Evolutionary conservation across 1,284 basidiomycete genomes (phyloP).

Genomic region (Salmacisia buchloeana): DNA sequence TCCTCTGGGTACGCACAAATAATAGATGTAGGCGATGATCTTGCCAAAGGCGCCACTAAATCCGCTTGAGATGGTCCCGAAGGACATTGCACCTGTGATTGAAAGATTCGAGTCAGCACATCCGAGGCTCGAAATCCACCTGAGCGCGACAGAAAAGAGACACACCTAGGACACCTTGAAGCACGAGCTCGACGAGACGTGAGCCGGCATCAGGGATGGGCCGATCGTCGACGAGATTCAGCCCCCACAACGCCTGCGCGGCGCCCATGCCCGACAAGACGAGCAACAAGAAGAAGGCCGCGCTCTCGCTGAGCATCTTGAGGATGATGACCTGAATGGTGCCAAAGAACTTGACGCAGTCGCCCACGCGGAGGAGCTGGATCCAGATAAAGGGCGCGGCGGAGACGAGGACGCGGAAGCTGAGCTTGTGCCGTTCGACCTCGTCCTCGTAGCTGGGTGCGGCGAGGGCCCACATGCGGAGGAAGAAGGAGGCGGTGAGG

Average conservation of each 20-base stretch:
- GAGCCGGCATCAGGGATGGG: conserved; percentile 55
- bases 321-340: conserved; percentile 36
- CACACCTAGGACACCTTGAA: conserved; percentile 67
- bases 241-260: conserved; percentile 74
- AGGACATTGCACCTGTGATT: conserved; percentile 5
- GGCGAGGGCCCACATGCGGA: conserved; percentile 31
- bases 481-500: conserved; percentile 25
- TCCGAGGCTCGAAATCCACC: too few relatives aligned
- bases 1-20: conserved; percentile 74
- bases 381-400: conserved; percentile 43
- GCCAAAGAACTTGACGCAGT: conserved; percentile 56
- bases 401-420: conserved; percentile 39
- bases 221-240: conserved; percentile 82
- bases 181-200: conserved; percentile 67
- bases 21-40: conserved; percentile 61
- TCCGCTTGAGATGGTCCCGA: conserved; percentile 7
- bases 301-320: conserved; percentile 78
- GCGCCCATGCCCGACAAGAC: conserved; percentile 78
- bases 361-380: conserved; percentile 20
- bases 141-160: neutral
- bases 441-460: conserved; percentile 18
- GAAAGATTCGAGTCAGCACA: too few relatives aligned
- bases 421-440: conserved; percentile 27
- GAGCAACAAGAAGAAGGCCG: conserved; percentile 73
- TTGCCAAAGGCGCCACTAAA: conserved; percentile 11